These are phyloP conservation scores for Rubroshorea leprosula DNA, from an alignment of 345 rosid genomes.

Conservation along the genomic window DNA sequence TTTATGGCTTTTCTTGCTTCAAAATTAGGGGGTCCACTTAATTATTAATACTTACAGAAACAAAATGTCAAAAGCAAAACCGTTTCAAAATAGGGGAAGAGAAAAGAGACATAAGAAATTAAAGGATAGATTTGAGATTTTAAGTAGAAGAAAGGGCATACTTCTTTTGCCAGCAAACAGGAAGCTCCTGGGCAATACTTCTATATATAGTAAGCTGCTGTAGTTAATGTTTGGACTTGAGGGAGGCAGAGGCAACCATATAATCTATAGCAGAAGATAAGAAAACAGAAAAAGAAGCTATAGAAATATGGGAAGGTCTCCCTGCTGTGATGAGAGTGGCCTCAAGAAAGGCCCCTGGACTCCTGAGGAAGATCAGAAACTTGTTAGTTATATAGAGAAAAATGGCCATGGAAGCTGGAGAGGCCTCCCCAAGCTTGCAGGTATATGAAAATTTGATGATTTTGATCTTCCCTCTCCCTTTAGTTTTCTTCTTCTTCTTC, in stretches of 20 bases:
- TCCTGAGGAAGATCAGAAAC: slow-evolving; percentile 74
- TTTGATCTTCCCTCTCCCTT: no score
- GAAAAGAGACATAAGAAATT: background rate
- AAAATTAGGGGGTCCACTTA: slow-evolving; percentile 8
- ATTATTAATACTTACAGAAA: background rate
- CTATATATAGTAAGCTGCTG: slow-evolving; percentile 42
- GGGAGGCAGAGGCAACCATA: slow-evolving; percentile 48
- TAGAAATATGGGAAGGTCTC: slow-evolving; percentile 60
- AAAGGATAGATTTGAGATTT: slow-evolving; percentile 21
- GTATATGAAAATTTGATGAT: slow-evolving; percentile 21
- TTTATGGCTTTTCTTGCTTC: background rate
- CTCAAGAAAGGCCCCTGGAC: slow-evolving; percentile 93
- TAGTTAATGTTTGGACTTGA: slow-evolving; percentile 44
- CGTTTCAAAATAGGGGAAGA: background rate
- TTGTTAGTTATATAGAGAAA: slow-evolving; percentile 47
- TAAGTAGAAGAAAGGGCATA: background rate
- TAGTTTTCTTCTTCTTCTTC: background rate
- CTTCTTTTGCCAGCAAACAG: slow-evolving; percentile 12
- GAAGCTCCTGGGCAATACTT: background rate
- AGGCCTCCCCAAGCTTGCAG: slow-evolving; percentile 83
- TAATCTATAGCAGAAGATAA: slow-evolving; percentile 10
- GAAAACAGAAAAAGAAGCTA: slow-evolving; percentile 2
- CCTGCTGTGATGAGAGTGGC: slow-evolving; percentile 57
- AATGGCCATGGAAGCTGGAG: slow-evolving; percentile 95
- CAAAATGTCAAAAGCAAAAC: background rate